phyloP scores from a whole-genome alignment of 176 grass and related monocot genomes.

The Hyparrhenia diplandra region DNA sequence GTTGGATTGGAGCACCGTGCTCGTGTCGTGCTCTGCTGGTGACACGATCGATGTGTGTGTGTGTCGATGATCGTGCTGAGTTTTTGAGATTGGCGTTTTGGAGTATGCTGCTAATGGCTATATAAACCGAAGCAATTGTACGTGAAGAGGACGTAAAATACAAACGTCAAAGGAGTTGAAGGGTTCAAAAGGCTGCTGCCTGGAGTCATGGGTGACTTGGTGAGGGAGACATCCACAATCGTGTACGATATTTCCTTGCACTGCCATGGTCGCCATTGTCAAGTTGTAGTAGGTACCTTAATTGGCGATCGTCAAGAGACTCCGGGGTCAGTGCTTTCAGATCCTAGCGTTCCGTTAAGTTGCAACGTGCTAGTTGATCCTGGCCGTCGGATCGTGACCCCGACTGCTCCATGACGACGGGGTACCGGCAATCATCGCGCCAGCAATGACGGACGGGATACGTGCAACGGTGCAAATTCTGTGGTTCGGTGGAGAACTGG shows the following conservation, averaged over 20 bases:
- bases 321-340: neutral
- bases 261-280: neutral
- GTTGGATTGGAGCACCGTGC: neutral
- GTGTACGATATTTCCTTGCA: slow-evolving; percentile 5
- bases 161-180: slow-evolving; percentile 24
- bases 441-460: slow-evolving; percentile 7
- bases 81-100: neutral
- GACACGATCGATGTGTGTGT: neutral
- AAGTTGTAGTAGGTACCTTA: slow-evolving; percentile 16
- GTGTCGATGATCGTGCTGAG: neutral
- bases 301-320: neutral
- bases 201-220: neutral
- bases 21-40: neutral
- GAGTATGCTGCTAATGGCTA: neutral
- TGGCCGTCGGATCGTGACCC: neutral
- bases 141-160: neutral
- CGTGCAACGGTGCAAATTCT: neutral
- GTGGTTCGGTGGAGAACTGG: neutral
- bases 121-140: neutral
- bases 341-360: neutral
- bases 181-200: slow-evolving; percentile 5
- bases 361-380: neutral
- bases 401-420: neutral
- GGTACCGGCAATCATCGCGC: neutral
- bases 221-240: neutral